Evolutionary conservation across 306 rosid genomes (phyloP), one percentile per base, ranked within the genome.

Genomic region (Clitoria ternatea): DNA sequence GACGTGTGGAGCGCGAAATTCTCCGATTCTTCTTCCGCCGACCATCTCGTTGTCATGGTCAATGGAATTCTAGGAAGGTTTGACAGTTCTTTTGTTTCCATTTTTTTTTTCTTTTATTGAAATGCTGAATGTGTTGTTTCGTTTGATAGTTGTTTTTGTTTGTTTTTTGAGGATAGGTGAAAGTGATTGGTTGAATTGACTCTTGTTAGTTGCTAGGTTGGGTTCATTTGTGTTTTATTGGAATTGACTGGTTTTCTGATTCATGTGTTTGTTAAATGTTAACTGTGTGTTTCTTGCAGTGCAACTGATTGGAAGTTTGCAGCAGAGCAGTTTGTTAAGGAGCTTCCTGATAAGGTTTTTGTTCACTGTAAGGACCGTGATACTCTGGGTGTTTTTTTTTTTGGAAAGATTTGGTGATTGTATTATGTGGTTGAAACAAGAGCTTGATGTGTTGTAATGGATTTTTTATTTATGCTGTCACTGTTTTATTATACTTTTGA

Each of bases 31-130:
- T 86, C 90, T 19, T 77, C 96, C 0, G 97, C 96, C 7, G 86
- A 87, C 13, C 99, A 95, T 80, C 97, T 95, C 26, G 92, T 95
- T 53, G 88, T 95, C 57, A 86, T 89, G 99, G 96, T 89, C 57
- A 83, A 95, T 78, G 99, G 99, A 82, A 89, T 95, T 67, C 79
- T 95, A 22, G 99, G 99, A 75, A 89, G 91, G 97, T 94, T n/a
- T n/a, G n/a, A n/a, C n/a, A n/a, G n/a, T n/a, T n/a, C n/a, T n/a
- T n/a, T n/a, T n/a, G n/a, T n/a, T n/a, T n/a, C n/a, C n/a, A n/a
- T n/a, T n/a, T n/a, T n/a, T n/a, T n/a, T n/a, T n/a, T n/a, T n/a
- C n/a, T n/a, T n/a, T n/a, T n/a, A n/a, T n/a, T 43, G 6, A 36
- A 63, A 20, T 81, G 62, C 15, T 74, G 53, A 8, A 47, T 13